Evolutionary conservation across 78 protist species (phyloP), one percentile per base, ranked within the genome.

Genomic region (Speleostelium caveatum): DNA sequence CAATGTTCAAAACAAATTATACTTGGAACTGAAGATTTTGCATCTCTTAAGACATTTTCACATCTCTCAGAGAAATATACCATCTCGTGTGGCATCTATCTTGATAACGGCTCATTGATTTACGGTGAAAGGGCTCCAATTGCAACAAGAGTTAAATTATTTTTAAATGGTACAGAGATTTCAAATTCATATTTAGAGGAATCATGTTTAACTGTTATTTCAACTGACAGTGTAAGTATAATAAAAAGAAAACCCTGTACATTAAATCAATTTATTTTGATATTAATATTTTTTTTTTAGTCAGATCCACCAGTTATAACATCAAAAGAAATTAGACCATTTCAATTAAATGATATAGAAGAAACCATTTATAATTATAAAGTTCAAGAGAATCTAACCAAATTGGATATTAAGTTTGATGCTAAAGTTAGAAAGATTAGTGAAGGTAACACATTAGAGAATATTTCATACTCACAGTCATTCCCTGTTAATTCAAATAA

Each of bases 71-170:
- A 86, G 62, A 21, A 21, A 0, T 86, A 86, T 24, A 21, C 42
- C 3, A 3, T 86, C 0, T 36, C n/a, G 42, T 80, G 87, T 24
- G 73, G 75, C 17, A 61, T 86, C 49, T 86, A 33, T 33, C 22
- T 86, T 22, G 93, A 86, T 10, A 86, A 76, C 5, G 61, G 67
- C 5, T 58, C 85, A 6, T 58, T 86, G 24, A 33, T 86, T 24
- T 73, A 86, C 59, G 80, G 80, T 33, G 86, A 86, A 41, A 71
- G 58, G 7, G 93, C 93, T 4, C 93, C 75, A 36, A 76, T 86
- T 53, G 74, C 69, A 1, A 74, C 73, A 4, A n/a, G 80, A 26
- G 87, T 39, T 32, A 39, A 53, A 24, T 49, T 86, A 0, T 86
- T 72, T 32, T 59, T 86, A 4, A 56, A 38, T 39, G 62, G 33